Percentiles rank a stretch among this genome's conserved stretches.
phyloP scores from a whole-genome alignment of 768 basidiomycete species.

The Lentinula sp. region DNA sequence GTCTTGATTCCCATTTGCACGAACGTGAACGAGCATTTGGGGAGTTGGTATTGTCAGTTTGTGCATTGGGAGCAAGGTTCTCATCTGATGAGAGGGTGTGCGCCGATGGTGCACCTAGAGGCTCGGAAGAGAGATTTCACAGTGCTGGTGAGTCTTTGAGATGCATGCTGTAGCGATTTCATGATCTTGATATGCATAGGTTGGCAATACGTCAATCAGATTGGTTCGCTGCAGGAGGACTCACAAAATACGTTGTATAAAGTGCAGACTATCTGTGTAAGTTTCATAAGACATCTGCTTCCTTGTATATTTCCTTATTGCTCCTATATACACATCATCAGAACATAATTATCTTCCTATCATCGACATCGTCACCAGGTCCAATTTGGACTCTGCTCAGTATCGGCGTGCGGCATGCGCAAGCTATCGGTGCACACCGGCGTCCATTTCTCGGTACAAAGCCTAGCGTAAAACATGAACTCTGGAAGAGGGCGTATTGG shows the following conservation, averaged over 20 bases:
- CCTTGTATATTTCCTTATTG: background rate
- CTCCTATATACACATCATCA: conserved; percentile 13
- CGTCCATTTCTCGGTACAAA: conserved; percentile 23
- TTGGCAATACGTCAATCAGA: conserved; percentile 3
- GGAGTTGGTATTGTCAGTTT: conserved; percentile 42
- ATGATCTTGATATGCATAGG: background rate
- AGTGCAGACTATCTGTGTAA: conserved; percentile 50
- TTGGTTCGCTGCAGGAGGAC: conserved; percentile 38
- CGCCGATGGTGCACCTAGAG: conserved; percentile 35
- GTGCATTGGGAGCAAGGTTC: conserved; percentile 54
- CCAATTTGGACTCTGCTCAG: conserved; percentile 61
- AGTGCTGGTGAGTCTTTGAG: background rate
- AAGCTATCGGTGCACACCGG: conserved; percentile 71
- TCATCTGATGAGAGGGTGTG: conserved; percentile 58
- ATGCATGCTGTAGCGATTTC: background rate
- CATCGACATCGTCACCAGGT: conserved; percentile 42
- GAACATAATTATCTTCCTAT: conserved; percentile 42
- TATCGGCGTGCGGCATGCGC: conserved; percentile 61
- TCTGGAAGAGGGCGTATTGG: conserved; percentile 72
- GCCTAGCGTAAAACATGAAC: conserved; percentile 54
- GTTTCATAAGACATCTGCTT: conserved; percentile 5
- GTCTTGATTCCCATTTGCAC: conserved; percentile 44
- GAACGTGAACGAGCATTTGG: conserved; percentile 40
- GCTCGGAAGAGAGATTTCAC: background rate
- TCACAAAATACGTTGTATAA: conserved; percentile 57